Evolutionary conservation across 345 rosid species (phyloP), one percentile per base, ranked within the genome.

Genomic region (Chamaenerion angustifolium): DNA sequence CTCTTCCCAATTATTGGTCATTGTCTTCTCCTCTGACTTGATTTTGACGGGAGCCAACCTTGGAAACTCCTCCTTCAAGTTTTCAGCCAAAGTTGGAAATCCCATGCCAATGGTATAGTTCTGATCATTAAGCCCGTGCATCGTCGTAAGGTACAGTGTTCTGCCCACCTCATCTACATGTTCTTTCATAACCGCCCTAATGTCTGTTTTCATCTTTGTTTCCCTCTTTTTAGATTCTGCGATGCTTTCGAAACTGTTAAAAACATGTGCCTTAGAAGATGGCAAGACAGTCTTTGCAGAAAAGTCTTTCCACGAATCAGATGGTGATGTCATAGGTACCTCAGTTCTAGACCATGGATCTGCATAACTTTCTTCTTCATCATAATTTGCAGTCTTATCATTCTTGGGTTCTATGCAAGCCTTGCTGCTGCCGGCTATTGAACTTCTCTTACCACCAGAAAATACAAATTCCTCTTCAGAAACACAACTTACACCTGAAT

Each of bases 31-130:
- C 63, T 82, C 99, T 8, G 94, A 88, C 68, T 88, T 93, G 48
- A 93, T 88, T 68, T 76, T 93, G 61, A 93, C 99, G 2, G 96
- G 99, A 54, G 99, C 90, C 65, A 93, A 76, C 73, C 94, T 76
- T 45, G 99, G 99, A 40, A 74, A 73, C 65, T 88, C 96, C 71
- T 93, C 95, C 70, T 73, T 88, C 35, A 76, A 58, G 56, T 70
- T 68, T 67, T 76, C 90, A 67, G 73, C 58, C 48, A 66, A 59
- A 68, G 70, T 74, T 14, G 95, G 68, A 58, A 76, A 79, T 48
- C 75, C 73, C 40, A 76, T 53, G 59, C 64, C 60, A 46, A 68
- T 62, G n/a, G 62, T 59, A 46, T 48, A 70, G 62, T 68, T 85
- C 56, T 67, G 78, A 35, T 77, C 94, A 49, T 68, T 61, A 55